Percentiles rank a stretch among this genome's conserved stretches.
phyloP scores from a whole-genome alignment of 1,284 basidiomycete species.

The Phylloboletellus chloephorus region DNA sequence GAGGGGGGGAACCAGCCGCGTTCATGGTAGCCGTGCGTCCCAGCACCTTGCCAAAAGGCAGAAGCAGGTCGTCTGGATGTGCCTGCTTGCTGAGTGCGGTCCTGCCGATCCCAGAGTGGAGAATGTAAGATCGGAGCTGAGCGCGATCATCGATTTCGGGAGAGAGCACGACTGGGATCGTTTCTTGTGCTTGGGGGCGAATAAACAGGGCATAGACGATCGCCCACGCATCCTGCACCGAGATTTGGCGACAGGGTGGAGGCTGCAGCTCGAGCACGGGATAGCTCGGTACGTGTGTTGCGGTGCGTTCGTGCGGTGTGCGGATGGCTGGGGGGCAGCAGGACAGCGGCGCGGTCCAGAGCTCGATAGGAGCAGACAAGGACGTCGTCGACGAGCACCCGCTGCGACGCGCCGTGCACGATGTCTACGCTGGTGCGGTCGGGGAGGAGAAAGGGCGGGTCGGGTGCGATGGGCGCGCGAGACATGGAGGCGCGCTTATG shows the following conservation, averaged over 20 bases:
- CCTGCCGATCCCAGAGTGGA: constrained; percentile 28
- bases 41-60: constrained; percentile 56
- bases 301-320: constrained; percentile 27
- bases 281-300: constrained; percentile 30
- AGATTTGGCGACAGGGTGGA: constrained; percentile 5
- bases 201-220: constrained; percentile 30
- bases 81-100: constrained; percentile 1
- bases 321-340: constrained; percentile 31
- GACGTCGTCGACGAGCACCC: constrained; percentile 10
- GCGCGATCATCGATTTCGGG: constrained; percentile 7
- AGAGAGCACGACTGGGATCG: constrained; percentile 30
- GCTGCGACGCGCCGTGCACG: background rate
- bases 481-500: constrained; percentile 12
- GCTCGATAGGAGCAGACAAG: constrained; percentile 13
- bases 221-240: constrained; percentile 30
- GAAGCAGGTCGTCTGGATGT: constrained; percentile 32
- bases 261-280: constrained; percentile 27
- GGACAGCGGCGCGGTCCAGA: constrained; percentile 9
- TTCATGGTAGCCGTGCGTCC: constrained; percentile 36
- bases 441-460: constrained; percentile 17
- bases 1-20: constrained; percentile 39
- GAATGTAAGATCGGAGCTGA: constrained; percentile 21
- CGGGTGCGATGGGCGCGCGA: no score
- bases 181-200: constrained; percentile 27
- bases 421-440: constrained; percentile 14